Percentiles rank a stretch among this genome's conserved stretches.
Conservation (phyloP, 306 rosid species). For the Citrullus amarus region DNA sequence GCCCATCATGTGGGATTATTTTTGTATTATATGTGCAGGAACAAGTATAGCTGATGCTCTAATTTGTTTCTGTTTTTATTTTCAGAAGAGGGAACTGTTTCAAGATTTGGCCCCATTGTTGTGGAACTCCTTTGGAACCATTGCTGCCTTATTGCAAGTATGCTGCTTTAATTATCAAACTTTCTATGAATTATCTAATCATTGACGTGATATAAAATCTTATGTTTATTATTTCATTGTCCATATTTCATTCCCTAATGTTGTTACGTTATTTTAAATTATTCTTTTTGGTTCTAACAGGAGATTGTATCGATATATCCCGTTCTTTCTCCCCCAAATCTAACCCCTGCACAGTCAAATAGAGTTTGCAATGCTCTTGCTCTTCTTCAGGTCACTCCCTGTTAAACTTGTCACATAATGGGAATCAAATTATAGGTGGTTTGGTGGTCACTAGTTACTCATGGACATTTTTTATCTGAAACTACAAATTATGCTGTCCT, state of each 20-base stretch:
- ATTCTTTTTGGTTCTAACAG: constrained; percentile 18
- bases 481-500: constrained; percentile 3
- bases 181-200: background rate
- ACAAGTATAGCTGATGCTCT: constrained; percentile 17
- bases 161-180: constrained; percentile 9
- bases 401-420: background rate
- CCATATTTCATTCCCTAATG: background rate
- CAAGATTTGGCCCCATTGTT: constrained; percentile 91
- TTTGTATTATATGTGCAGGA: constrained; percentile 24
- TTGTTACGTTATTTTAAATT: background rate
- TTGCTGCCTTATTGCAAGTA: constrained; percentile 82
- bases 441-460: background rate
- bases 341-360: constrained; percentile 61
- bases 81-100: constrained; percentile 86
- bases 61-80: constrained; percentile 8
- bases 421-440: background rate
- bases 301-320: constrained; percentile 75
- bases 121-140: constrained; percentile 96
- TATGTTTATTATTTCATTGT: background rate
- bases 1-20: constrained; percentile 13
- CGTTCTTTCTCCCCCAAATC: constrained; percentile 55
- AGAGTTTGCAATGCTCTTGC: constrained; percentile 90
- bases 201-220: background rate
- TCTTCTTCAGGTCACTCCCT: constrained; percentile 57
- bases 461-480: background rate